Evolutionary conservation across 2,329 filamentous ascomycete genomes (phyloP).

Genomic region (Phoma herbarum): DNA sequence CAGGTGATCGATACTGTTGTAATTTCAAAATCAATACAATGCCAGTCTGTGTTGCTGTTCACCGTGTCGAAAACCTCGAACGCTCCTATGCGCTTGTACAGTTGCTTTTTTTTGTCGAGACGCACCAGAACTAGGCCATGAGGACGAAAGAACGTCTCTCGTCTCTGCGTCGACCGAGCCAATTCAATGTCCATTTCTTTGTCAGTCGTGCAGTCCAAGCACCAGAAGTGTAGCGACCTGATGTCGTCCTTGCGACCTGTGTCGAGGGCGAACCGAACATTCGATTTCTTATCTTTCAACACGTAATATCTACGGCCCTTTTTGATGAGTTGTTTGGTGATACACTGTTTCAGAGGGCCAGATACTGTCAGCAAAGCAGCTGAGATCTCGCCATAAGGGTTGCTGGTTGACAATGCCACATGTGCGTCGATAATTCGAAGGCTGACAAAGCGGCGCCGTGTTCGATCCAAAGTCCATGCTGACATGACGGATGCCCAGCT

Average conservation of each 20-base stretch:
- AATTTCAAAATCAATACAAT: background rate
- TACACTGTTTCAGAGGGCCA: constrained; percentile 11
- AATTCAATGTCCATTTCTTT: constrained; percentile 4
- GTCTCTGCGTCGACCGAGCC: constrained; percentile 2
- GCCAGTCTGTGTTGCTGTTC: background rate
- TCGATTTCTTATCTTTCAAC: background rate
- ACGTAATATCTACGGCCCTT: constrained; percentile 12
- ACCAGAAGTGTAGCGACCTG: background rate
- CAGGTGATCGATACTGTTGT: constrained; percentile 1
- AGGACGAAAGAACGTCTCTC: constrained; percentile 10
- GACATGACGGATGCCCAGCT: constrained; percentile 17
- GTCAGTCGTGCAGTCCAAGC: constrained; percentile 16
- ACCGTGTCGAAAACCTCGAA: constrained; percentile 7
- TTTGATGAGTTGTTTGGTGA: constrained; percentile 5
- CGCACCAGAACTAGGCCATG: constrained; percentile 7
- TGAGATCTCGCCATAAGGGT: constrained; percentile 17
- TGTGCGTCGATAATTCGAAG: constrained; percentile 2
- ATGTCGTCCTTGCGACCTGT: background rate
- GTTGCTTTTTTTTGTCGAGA: background rate
- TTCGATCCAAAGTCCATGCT: background rate
- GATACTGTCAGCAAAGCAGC: constrained; percentile 4
- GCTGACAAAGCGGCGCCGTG: constrained; percentile 5
- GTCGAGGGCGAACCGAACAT: constrained; percentile 15
- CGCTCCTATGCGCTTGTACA: constrained; percentile 8
- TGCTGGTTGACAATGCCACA: constrained; percentile 4